Evolutionary conservation across 2,329 filamentous ascomycete genomes (phyloP), one percentile per base, ranked within the genome.

Genomic region (Colletotrichum tabaci): DNA sequence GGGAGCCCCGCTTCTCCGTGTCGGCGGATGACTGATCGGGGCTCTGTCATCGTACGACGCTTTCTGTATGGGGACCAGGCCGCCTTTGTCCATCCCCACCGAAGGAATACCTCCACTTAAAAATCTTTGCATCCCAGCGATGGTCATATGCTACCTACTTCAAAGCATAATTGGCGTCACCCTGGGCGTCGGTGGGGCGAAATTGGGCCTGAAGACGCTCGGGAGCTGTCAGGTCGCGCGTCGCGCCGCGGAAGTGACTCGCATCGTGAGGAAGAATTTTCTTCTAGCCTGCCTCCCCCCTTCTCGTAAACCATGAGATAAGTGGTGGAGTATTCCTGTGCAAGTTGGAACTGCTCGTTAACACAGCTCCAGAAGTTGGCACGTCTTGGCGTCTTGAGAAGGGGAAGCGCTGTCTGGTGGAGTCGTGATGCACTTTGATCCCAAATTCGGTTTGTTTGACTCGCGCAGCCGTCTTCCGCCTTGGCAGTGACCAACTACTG

Each of bases 1-100:
- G 68, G 68, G 12, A 2, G 26, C 30, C 42, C 64, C 64, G 66
- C 64, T 67, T 44, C 67, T 67, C 67, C 64, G 67, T 67, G 67
- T 52, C 57, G 68, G 57, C 66, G 68, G 21, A 44, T 71, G 67
- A 62, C 67, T 71, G 67, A 71, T 71, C 56, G 67, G 63, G 63
- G 23, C 18, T 46, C 30, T 35, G 30, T 35, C 23, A 62, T 71
- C 67, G 56, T 61, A 71, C 49, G 63, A 71, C 67, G 18, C 42
- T 42, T 35, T 55, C n/a, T 52, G 47, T 35, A n/a, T 30, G 50
- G 42, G 49, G 49, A 63, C 38, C 30, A 55, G 40, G 35, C 52
- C 52, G 66, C 53, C 50, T 42, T 35, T 47, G 21, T 38, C 47
- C n/a, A 62, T 52, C 57, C 23, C 67, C 63, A 71, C 67, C 49